A percentile compares a stretch with the other conserved stretches of the same genome.
These are phyloP conservation scores for Phytophthora vignae DNA, from an alignment of 352 stramenopile genomes.

Conservation along the genomic window DNA sequence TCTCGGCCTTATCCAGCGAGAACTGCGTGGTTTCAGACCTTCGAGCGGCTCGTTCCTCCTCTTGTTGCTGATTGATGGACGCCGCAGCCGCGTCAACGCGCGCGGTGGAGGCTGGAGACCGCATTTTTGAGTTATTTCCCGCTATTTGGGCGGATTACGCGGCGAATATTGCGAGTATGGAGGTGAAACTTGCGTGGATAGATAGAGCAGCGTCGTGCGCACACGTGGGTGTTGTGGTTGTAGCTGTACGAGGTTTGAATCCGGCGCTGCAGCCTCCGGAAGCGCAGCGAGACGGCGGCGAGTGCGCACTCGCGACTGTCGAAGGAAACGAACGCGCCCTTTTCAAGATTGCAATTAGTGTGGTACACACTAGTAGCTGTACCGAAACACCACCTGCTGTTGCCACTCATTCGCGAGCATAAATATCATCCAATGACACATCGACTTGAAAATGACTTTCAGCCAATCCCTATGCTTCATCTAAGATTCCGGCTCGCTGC, in stretches of 20 bases:
- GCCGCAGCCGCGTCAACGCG: background rate
- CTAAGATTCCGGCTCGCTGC: conserved; percentile 31
- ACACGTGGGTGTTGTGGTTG: background rate
- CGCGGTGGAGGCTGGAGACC: conserved; percentile 13
- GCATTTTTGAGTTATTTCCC: conserved; percentile 13
- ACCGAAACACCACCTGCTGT: background rate
- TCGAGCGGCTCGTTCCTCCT: background rate
- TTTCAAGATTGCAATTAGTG: conserved; percentile 36
- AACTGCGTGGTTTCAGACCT: background rate
- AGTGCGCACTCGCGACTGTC: conserved; percentile 11
- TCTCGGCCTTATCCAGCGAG: conserved; percentile 18
- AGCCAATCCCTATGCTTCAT: conserved; percentile 15
- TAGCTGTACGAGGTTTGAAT: background rate
- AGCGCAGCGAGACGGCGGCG: background rate
- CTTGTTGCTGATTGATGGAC: conserved; percentile 27
- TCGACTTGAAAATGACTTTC: background rate
- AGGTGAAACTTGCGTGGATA: background rate
- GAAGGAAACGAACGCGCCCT: conserved; percentile 36
- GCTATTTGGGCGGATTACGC: background rate
- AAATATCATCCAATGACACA: conserved; percentile 20
- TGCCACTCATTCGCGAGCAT: conserved; percentile 24
- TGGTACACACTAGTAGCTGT: conserved; percentile 11
- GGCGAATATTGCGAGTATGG: conserved; percentile 6
- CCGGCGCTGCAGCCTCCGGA: background rate
- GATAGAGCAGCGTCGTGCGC: background rate